Evolutionary conservation across 305 asterid genomes (phyloP), one percentile per base, ranked within the genome.

Genomic region (Fraxinus nigra): DNA sequence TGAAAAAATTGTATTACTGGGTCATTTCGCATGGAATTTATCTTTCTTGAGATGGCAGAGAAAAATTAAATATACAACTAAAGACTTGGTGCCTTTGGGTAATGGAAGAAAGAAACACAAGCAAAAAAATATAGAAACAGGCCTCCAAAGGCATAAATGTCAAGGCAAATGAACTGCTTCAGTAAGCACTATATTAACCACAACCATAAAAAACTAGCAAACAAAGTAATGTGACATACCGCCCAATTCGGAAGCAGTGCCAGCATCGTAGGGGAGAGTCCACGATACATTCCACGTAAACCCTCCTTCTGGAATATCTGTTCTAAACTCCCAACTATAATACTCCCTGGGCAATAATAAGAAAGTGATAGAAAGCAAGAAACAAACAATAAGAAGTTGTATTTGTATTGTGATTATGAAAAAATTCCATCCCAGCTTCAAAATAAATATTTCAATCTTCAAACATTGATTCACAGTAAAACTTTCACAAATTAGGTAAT

Each of bases 171-270:
- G 8, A 51, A 32, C 76, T 1, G 76, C 65, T 79, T 35, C 67
- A 81, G 59, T 38, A 63, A 81, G 78, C 38, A 81, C 78, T 61
- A 11, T 40, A 63, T 79, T 48, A 78, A 70, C 77, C 51, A 46
- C 14, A 65, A 69, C 48, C 70, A 32, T n/a, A 56, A 30, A 35
- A 16, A 56, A 80, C 72, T 75, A 9, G 40, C 34, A 9, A 83
- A 35, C 8, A 65, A 78, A 72, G 54, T 40, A 32, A 51, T 75
- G 69, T 20, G 18, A 84, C 96, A 86, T 82, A 91, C 99, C 30
- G 99, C 99, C 99, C 99, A 95, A 84, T 93, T 95, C 11, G 99
- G 98, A 84, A 95, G 95, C 89, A 94, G 87, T 26, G 98, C 98
- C 84, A 94, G 88, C 82, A 91, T 90, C 0, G 98, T 95, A 35